Evolutionary conservation across 2,329 filamentous ascomycete species (phyloP), one percentile per base, ranked within the genome.

Genomic region (Cryphonectria carpinicola): DNA sequence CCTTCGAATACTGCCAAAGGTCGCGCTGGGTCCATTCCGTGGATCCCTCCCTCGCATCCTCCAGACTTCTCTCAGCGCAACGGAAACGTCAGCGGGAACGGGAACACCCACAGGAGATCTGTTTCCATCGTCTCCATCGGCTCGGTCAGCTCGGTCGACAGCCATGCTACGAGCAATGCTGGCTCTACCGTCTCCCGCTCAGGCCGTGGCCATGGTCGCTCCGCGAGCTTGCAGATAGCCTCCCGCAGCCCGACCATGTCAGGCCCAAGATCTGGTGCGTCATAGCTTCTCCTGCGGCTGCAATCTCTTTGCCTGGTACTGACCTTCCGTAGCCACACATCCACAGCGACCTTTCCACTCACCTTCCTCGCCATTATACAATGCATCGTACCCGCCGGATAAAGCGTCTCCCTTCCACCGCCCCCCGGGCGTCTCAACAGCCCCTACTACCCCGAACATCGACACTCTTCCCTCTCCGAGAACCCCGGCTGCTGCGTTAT

Each of bases 71-170:
- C 65, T 17, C n/a, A 67, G 63, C 70, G 71, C 49, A 74, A 74
- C 74, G 67, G 76, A 76, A 75, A 76, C 72, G 78, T 69, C 75
- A 77, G 74, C 49, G 54, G 73, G 28, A 74, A 78, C 32, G 83
- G 85, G n/a, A 88, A 91, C 76, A 83, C 85, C 67, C 93, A 95
- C 76, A 90, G 91, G 78, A 86, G 92, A 75, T 95, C 93, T 3
- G 86, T 96, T 41, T 96, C 93, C 25, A 95, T 96, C 73, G 89
- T 95, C 62, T 95, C 93, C 13, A 88, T 95, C 75, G 91, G 90
- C 14, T 88, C 88, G 28, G 76, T 84, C 74, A 81, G 82, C 52
- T 83, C 82, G 41, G 81, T 82, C 28, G 80, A 84, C 56, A 86
- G 87, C 32, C 81, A 84, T 60, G 74, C 76, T 28, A 81, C 82